These are phyloP conservation scores for Pyrenochaeta sp. DNA, from an alignment of 2,329 filamentous ascomycete species.

Conservation along the genomic window DNA sequence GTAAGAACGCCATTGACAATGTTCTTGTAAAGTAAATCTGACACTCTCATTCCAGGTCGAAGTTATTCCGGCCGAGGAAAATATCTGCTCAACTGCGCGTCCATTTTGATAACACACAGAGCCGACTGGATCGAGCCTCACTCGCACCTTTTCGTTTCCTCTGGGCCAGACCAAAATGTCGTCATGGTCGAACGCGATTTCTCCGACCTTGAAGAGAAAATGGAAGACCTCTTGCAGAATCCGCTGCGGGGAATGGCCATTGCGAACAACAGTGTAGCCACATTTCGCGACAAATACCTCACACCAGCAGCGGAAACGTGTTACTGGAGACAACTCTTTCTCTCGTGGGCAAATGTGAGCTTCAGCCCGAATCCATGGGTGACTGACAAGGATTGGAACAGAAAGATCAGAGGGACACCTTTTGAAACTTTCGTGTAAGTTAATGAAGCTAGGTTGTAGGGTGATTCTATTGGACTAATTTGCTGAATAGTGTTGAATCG, in stretches of 20 bases:
- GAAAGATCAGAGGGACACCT: too few species aligned
- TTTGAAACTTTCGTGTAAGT: too few species aligned
- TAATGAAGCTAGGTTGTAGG: too few species aligned
- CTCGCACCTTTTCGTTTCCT: conserved; percentile 15
- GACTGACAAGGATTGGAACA: background rate
- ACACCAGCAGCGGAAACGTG: conserved; percentile 24
- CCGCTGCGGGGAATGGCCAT: conserved; percentile 18
- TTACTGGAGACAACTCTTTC: conserved; percentile 28
- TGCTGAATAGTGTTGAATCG: too few species aligned
- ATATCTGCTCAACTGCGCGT: conserved; percentile 59
- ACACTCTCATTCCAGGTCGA: conserved; percentile 7
- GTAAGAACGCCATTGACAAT: conserved; percentile 37
- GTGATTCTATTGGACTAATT: too few species aligned
- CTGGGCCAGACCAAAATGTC: conserved; percentile 25
- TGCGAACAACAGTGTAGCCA: conserved; percentile 20
- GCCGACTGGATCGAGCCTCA: conserved; percentile 26
- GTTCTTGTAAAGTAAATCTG: background rate
- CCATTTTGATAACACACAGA: conserved; percentile 25
- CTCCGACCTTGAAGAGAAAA: conserved; percentile 20
- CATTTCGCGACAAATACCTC: conserved; percentile 24
- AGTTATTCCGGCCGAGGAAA: conserved; percentile 60
- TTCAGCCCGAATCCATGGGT: conserved; percentile 17
- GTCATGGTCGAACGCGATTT: conserved; percentile 32
- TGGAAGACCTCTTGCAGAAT: conserved; percentile 19
- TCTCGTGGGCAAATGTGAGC: conserved; percentile 17